Evolutionary conservation across 2,329 filamentous ascomycete genomes (phyloP).

Genomic region (Penicillium sp.): DNA sequence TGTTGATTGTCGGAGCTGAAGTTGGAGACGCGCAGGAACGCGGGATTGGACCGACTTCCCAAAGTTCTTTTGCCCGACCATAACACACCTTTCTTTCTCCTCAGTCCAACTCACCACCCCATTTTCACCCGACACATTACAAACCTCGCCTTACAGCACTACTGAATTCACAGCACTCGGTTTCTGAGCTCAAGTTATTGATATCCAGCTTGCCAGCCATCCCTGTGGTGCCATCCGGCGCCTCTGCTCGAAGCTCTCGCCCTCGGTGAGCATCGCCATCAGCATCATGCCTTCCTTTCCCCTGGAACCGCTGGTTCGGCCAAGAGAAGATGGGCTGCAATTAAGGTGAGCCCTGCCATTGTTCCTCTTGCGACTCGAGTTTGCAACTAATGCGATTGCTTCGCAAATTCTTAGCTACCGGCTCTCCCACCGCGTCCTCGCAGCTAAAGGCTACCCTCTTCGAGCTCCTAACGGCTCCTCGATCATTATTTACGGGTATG

Average conservation of each 20-base stretch:
- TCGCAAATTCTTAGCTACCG: constrained; percentile 51
- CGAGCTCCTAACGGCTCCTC: constrained; percentile 61
- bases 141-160: neutral
- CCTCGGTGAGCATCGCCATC: constrained; percentile 9
- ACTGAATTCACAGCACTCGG: neutral
- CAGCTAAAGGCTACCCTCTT: constrained; percentile 57
- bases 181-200: neutral
- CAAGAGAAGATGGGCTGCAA: constrained; percentile 42
- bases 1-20: constrained; percentile 6
- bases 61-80: constrained; percentile 19
- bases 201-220: constrained; percentile 3
- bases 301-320: constrained; percentile 38
- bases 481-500: constrained; percentile 60
- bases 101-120: constrained; percentile 9
- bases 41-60: constrained; percentile 21
- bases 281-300: constrained; percentile 36
- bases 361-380: neutral
- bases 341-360: constrained; percentile 37
- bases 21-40: constrained; percentile 31
- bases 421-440: constrained; percentile 57
- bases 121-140: constrained; percentile 10
- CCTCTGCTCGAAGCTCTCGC: constrained; percentile 16
- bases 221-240: constrained; percentile 16
- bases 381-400: constrained; percentile 7
- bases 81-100: constrained; percentile 22